phyloP scores from a whole-genome alignment of 1,139 yeast species.

The Keqinozyma sinolaborantium region DNA sequence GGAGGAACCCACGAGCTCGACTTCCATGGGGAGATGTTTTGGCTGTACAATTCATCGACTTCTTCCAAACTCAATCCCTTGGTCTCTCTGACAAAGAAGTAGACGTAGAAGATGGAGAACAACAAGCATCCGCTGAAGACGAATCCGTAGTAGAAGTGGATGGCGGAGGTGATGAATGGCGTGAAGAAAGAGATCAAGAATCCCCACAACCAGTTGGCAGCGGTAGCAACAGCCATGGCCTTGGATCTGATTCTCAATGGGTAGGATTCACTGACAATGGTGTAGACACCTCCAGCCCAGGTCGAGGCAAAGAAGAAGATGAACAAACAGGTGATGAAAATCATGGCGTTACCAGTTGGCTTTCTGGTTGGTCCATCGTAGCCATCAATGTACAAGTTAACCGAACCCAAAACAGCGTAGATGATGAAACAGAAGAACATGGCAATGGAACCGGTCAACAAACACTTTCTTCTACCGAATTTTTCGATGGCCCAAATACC shows the following conservation, averaged over 20 bases:
- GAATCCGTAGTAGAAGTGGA: conserved; percentile 57
- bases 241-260: conserved; percentile 78
- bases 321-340: conserved; percentile 73
- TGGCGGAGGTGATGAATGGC: conserved; percentile 56
- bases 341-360: conserved; percentile 69
- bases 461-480: conserved; percentile 67
- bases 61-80: conserved; percentile 66
- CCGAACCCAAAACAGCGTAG: conserved; percentile 59
- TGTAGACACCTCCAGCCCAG: conserved; percentile 86
- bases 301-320: conserved; percentile 82
- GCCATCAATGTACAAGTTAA: conserved; percentile 55
- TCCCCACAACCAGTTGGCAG: conserved; percentile 79
- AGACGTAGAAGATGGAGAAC: conserved; percentile 53
- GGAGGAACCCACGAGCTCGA: conserved; percentile 46
- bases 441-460: conserved; percentile 44
- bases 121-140: conserved; percentile 70
- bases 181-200: conserved; percentile 75
- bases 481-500: conserved; percentile 66
- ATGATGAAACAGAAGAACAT: conserved; percentile 60
- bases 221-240: conserved; percentile 73
- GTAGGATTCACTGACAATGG: conserved; percentile 73
- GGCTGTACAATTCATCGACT: conserved; percentile 60
- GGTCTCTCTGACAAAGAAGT: conserved; percentile 60
- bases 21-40: conserved; percentile 44
- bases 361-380: conserved; percentile 28